Base-by-base conservation (phyloP, 2,329 filamentous ascomycete species). In the Ceratocystis smalleyi region DNA sequence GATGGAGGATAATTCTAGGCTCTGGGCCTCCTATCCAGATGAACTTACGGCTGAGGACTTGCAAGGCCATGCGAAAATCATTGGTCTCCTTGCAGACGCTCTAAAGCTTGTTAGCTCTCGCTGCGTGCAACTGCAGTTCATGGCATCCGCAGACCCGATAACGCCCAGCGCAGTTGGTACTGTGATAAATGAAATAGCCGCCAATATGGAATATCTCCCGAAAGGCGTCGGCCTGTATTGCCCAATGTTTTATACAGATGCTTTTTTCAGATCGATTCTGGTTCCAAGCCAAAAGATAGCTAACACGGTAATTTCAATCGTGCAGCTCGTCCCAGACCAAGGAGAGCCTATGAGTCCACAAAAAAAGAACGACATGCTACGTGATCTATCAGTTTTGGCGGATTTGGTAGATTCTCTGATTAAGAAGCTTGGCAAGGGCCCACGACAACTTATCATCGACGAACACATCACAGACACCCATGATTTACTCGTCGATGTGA, bases 131-230 rank as follows among this genome's bases (percentile, higher is more conserved):
- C 79, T 96, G 30, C 92, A 89, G 0, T 84, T 96, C 0, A 81
- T 97, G 12, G 82, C 94, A 1, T 87, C 95, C 70, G 96, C 89
- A 70, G 82, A 89, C 19, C 91, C 92, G 0, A 95, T 95, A 69
- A 94, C 91, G 0, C 85, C 89, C 0, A 84, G 85, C 0, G 91
- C 89, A 4, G 79, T 95, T 43, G 76, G 75, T 8, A 84, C 81
- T 27, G 83, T 95, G 15, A 76, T 96, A 3, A 79, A 82, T 43
- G 84, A 91, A 65, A 79, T 95, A n/a, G 80, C 85, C 24, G 79
- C 82, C 12, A 84, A 84, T 0, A 83, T 88, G n/a, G 78, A 95
- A 0, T 87, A 83, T 2, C 78, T 95, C 27, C 83, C 89, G 57
- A 85, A 86, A 0, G 85, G 87, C 0, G 82, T 85, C 1, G 80